Conservation (phyloP, 768 basidiomycete species). For the Exidia glandulosa region DNA sequence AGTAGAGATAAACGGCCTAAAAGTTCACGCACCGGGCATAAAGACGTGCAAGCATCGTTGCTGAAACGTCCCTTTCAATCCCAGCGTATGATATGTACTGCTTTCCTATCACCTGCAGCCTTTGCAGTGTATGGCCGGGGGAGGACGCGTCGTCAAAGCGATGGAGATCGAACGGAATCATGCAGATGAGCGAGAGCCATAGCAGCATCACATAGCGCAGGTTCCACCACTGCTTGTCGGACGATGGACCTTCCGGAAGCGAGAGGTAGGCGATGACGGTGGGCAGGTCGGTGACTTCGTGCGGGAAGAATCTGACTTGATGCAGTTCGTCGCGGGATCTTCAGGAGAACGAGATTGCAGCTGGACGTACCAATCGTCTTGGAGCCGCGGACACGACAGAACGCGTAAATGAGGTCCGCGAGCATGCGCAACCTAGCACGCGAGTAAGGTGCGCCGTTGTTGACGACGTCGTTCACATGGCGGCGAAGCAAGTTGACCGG, state of each 20-base stretch:
- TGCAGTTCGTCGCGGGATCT: not conserved
- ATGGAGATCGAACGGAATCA: slow-evolving; percentile 83
- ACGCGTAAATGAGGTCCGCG: slow-evolving; percentile 58
- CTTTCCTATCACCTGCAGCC: slow-evolving; percentile 50
- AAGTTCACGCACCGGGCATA: slow-evolving; percentile 55
- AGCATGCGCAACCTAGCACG: slow-evolving; percentile 37
- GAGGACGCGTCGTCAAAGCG: slow-evolving; percentile 62
- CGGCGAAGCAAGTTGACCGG: slow-evolving; percentile 53
- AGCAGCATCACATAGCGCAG: slow-evolving; percentile 74
- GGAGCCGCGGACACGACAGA: slow-evolving; percentile 80
- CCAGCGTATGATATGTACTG: slow-evolving; percentile 55
- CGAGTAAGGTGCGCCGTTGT: slow-evolving; percentile 17
- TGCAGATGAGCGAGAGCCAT: slow-evolving; percentile 91
- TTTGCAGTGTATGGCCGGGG: slow-evolving; percentile 41
- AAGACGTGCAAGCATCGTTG: slow-evolving; percentile 66
- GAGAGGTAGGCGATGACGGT: slow-evolving; percentile 60
- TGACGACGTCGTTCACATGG: slow-evolving; percentile 35
- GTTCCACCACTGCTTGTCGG: slow-evolving; percentile 52
- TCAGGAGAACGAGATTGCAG: slow-evolving; percentile 2
- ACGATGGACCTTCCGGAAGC: slow-evolving; percentile 31
- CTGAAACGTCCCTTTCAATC: slow-evolving; percentile 75
- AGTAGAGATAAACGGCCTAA: slow-evolving; percentile 6
- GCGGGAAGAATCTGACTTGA: slow-evolving; percentile 87
- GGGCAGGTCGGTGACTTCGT: slow-evolving; percentile 73
- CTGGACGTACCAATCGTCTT: slow-evolving; percentile 74